Evolutionary conservation across 2,329 filamentous ascomycete genomes (phyloP), one percentile per base, ranked within the genome.

Genomic region (Pyrenochaeta sp.): DNA sequence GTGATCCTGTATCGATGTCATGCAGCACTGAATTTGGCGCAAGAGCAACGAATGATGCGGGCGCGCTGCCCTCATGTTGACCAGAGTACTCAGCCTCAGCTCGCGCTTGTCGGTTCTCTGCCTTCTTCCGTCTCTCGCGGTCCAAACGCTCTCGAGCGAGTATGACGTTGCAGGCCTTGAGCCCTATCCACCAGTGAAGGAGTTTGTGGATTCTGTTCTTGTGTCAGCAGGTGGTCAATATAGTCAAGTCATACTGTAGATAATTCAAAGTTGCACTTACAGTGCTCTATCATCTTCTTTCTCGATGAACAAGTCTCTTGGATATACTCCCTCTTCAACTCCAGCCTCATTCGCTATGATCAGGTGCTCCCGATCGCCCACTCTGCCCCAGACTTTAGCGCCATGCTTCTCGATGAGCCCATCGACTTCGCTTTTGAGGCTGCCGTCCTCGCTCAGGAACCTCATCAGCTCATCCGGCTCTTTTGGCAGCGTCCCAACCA

Each of bases 81-180:
- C 45, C 53, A 10, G 55, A 55, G 19, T 53, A 43, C 26, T 65
- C 62, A 9, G 56, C 53, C 36, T 67, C 62, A 30, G 52, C 51
- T 51, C 61, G 60, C 15, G 62, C 58, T 35, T 60, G 62, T 27
- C 61, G 59, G 22, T 55, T 60, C 29, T 68, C 61, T 45, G 67
- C 62, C 41, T 68, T 69, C 48, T 68, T 68, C 35, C 63, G 60
- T 35, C 64, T 53, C 39, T 68, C 65, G 18, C 67, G 64, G 30
- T 66, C 67, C 17, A 68, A 44, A 9, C 67, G 63, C 27, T 68
- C 65, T 22, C 67, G 65, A 14, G 67, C 67, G 29, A 68, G 46
- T 15, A 69, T 68, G 20, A 68, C 65, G 40, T 69, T 69, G 48
- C 64, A 68, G 17, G 64, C 67, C 46, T 69, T 69, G 26, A 68